A percentile compares a stretch with the other conserved stretches of the same genome.
These are phyloP conservation scores for Moringa oleifera DNA, from an alignment of 345 rosid species.

Conservation along the genomic window DNA sequence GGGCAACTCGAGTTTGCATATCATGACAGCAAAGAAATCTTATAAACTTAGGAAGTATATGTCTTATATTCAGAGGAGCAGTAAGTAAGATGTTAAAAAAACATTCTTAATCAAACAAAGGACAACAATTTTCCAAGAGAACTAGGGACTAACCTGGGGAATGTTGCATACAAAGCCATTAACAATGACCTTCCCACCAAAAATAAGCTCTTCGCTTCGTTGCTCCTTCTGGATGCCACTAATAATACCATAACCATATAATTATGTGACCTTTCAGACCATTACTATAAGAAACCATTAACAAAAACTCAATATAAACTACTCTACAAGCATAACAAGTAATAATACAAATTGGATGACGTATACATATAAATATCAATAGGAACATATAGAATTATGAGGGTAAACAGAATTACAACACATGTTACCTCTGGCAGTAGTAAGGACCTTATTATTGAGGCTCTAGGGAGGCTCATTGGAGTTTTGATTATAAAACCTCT, in stretches of 20 bases:
- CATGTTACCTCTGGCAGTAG: constrained; percentile 84
- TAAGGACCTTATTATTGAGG: constrained; percentile 83
- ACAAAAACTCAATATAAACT: neutral
- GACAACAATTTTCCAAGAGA: constrained; percentile 1
- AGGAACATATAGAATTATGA: neutral
- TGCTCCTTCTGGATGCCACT: constrained; percentile 89
- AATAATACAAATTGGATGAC: neutral
- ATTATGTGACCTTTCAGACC: constrained; percentile 1
- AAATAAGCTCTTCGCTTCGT: constrained; percentile 87
- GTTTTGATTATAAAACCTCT: constrained; percentile 78
- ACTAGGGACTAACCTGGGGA: constrained; percentile 55
- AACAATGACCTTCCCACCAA: constrained; percentile 81
- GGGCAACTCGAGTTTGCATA: constrained; percentile 84
- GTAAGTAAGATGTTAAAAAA: neutral
- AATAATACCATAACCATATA: constrained; percentile 5
- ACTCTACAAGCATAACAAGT: neutral
- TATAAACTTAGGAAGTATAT: neutral
- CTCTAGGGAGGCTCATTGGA: constrained; percentile 69
- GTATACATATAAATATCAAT: neutral
- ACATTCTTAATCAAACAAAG: neutral
- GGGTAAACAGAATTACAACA: too few relatives aligned
- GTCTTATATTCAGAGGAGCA: neutral
- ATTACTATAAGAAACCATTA: neutral
- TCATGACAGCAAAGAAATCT: constrained; percentile 5
- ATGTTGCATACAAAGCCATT: constrained; percentile 73